These are phyloP conservation scores for Corymbia citriodora DNA, from an alignment of 441 rosid genomes.

Conservation along the genomic window DNA sequence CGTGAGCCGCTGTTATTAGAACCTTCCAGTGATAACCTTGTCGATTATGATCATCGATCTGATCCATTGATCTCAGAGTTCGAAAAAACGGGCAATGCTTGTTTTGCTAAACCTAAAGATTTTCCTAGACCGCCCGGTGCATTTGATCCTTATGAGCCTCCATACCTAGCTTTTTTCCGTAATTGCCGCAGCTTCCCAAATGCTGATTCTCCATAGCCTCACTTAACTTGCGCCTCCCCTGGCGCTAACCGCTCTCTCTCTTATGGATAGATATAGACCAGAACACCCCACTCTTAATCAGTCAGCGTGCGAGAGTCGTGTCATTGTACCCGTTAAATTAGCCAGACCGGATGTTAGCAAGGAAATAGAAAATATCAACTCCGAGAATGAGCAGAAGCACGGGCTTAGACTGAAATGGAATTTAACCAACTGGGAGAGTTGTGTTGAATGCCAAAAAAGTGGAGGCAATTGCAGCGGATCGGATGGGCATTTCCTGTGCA, in stretches of 20 bases:
- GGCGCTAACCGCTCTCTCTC: accelerated
- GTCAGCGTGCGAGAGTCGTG: background rate
- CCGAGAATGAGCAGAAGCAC: constrained; percentile 17
- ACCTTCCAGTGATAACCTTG: accelerated
- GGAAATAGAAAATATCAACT: background rate
- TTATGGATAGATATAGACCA: accelerated
- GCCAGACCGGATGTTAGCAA: accelerated
- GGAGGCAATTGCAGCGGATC: constrained; percentile 43
- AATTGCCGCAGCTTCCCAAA: background rate
- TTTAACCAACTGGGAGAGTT: constrained; percentile 14
- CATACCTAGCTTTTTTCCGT: background rate
- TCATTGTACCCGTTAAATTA: background rate
- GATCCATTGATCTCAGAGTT: background rate
- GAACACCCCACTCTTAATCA: accelerated
- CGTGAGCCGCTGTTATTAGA: accelerated
- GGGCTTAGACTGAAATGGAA: constrained; percentile 49
- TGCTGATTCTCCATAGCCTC: accelerated
- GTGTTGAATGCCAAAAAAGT: constrained; percentile 32
- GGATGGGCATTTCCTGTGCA: constrained; percentile 21
- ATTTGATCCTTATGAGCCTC: background rate
- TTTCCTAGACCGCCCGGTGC: background rate
- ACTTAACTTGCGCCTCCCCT: accelerated
- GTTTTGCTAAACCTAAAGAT: background rate
- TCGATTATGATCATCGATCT: accelerated
- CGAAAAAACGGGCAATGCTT: background rate